Evolutionary conservation across 495 filamentous ascomycete species (phyloP), one percentile per base, ranked within the genome.

Genomic region (Trypethelium eluteriae): DNA sequence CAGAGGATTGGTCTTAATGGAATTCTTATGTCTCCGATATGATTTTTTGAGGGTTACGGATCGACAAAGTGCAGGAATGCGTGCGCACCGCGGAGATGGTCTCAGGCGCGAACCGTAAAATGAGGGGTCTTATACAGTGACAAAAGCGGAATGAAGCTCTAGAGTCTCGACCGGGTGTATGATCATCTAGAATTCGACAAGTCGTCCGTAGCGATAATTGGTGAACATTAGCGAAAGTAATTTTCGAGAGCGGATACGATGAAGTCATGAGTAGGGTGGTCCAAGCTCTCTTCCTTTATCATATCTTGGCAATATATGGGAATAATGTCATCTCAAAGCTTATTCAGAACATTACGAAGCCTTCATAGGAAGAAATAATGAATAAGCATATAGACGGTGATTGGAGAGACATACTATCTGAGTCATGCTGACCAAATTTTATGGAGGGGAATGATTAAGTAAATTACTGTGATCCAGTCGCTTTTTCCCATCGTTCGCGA

Each of bases 311-410:
- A 59, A 16, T 14, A 7, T 44, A 7, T 25, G 18, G 11, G 12
- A 36, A 59, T 59, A 32, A 59, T 59, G 53, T 59, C 25, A 59
- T 7, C 7, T 59, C 53, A 35, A 36, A 59, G 53, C 53, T 59
- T 59, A 59, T 36, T 35, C 18, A 59, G 53, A 36, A 18, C 18
- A 59, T 59, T 34, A 59, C 53, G 14, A 36, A 59, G 53, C 32
- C 53, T 35, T 36, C 7, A 10, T 14, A 44, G 14, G 7, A 7
- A 44, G 41, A 44, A 14, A 25, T 25, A 25, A 25, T 25, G 25
- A 25, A 25, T 25, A 25, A 25, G 25, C 25, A 25, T 25, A 25
- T 25, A 25, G 25, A 25, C 25, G 25, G 25, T 25, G 25, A 25
- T 25, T 25, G 25, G 25, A 25, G 25, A 25, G 25, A 25, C 25